Conservation (phyloP, 208 protist genomes). For the Crithidia thermophila region DNA sequence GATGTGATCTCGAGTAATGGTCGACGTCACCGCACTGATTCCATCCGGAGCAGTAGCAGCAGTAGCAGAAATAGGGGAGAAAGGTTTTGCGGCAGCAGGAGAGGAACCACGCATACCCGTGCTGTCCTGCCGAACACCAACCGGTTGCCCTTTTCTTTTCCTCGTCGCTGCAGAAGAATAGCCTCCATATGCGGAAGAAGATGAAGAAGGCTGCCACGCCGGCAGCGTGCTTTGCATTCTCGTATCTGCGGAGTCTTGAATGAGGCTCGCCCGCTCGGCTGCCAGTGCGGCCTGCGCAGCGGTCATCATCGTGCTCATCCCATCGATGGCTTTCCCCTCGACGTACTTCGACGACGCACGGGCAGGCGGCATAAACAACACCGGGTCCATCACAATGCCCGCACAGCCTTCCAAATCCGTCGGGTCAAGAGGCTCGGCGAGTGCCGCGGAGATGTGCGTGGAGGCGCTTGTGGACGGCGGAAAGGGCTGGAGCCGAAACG, state of each 20-base stretch:
- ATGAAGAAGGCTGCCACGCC: no score
- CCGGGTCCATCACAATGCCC: no score
- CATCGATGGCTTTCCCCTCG: not conserved
- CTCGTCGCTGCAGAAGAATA: no score
- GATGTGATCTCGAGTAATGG: constrained; percentile 3
- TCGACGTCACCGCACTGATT: not conserved
- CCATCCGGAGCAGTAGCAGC: not conserved
- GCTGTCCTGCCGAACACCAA: no score
- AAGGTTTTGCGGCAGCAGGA: no score
- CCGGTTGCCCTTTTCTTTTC: not conserved
- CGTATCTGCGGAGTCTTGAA: not conserved
- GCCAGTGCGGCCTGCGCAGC: constrained; percentile 7
- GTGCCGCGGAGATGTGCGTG: not conserved
- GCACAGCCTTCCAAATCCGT: no score
- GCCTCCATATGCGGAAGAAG: no score
- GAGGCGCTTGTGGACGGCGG: not conserved
- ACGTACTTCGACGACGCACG: no score
- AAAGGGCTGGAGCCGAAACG: constrained; percentile 13
- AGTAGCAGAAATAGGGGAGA: no score
- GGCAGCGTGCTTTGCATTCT: not conserved
- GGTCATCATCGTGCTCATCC: not conserved
- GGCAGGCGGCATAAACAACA: no score
- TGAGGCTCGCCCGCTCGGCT: constrained; percentile 15
- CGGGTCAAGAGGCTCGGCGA: not conserved
- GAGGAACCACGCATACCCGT: no score